These are phyloP conservation scores for Backusella mclennaniae DNA, from an alignment of 192 early-diverging fungal species.

Conservation along the genomic window DNA sequence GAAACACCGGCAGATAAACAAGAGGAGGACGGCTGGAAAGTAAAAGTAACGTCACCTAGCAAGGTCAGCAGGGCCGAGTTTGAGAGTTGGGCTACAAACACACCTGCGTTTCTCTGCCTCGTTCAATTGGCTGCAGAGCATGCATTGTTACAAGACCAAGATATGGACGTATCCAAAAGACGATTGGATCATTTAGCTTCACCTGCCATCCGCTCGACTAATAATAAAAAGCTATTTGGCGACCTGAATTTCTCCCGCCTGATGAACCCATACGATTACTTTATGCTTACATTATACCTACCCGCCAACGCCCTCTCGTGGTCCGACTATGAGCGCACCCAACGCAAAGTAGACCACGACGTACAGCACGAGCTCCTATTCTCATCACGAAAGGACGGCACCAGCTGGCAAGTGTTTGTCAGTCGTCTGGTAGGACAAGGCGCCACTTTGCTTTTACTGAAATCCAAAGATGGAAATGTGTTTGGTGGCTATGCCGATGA, in stretches of 20 bases:
- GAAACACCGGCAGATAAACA: background rate
- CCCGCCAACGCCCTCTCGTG: slow-evolving; percentile 22
- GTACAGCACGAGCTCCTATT: slow-evolving; percentile 39
- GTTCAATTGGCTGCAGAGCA: background rate
- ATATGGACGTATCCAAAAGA: background rate
- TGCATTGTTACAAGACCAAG: background rate
- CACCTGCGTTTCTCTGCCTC: background rate
- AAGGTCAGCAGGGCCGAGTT: background rate
- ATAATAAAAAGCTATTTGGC: background rate
- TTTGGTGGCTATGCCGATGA: slow-evolving; percentile 69
- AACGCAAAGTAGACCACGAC: background rate
- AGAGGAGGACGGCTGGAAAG: background rate
- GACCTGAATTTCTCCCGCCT: slow-evolving; percentile 27
- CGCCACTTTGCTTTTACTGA: slow-evolving; percentile 47
- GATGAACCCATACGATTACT: slow-evolving; percentile 40
- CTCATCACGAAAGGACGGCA: slow-evolving; percentile 46
- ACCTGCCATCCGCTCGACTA: background rate
- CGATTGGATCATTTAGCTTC: slow-evolving; percentile 6
- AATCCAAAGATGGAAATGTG: slow-evolving; percentile 52
- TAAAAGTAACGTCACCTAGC: background rate
- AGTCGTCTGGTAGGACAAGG: slow-evolving; percentile 41
- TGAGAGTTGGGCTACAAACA: slow-evolving; percentile 1
- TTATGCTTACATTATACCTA: slow-evolving; percentile 28
- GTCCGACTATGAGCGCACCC: slow-evolving; percentile 6
- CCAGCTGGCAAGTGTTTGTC: slow-evolving; percentile 48